These are phyloP conservation scores for Hypholoma sublateritium DNA, from an alignment of 768 basidiomycete genomes.

Conservation along the genomic window DNA sequence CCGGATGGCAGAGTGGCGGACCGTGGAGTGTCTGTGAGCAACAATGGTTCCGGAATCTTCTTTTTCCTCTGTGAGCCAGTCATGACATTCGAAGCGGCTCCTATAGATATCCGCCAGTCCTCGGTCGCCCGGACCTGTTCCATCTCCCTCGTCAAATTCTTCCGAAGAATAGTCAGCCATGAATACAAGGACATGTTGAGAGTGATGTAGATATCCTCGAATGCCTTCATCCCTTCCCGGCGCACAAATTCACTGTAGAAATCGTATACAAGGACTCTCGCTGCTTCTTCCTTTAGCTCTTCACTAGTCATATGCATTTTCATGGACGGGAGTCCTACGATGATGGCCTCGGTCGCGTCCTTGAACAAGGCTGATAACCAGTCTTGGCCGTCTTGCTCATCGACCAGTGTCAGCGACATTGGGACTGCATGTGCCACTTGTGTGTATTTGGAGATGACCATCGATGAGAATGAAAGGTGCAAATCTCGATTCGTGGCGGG, in stretches of 20 bases:
- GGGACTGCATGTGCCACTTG: slow-evolving; percentile 53
- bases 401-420: slow-evolving; percentile 23
- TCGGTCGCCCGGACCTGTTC: slow-evolving; percentile 64
- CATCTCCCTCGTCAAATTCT: slow-evolving; percentile 75
- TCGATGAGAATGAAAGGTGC: slow-evolving; percentile 70
- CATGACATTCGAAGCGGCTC: slow-evolving; percentile 25
- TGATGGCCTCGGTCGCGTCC: slow-evolving; percentile 65
- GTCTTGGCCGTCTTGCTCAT: slow-evolving; percentile 39
- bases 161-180: slow-evolving; percentile 77
- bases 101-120: slow-evolving; percentile 48
- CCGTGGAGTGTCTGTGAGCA: slow-evolving; percentile 27
- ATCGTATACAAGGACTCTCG: slow-evolving; percentile 56
- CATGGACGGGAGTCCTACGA: slow-evolving; percentile 83
- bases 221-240: slow-evolving; percentile 48
- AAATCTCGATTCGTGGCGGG: slow-evolving; percentile 61
- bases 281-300: slow-evolving; percentile 43
- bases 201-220: slow-evolving; percentile 82
- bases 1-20: slow-evolving; percentile 31
- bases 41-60: slow-evolving; percentile 38
- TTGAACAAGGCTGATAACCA: slow-evolving; percentile 67
- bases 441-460: slow-evolving; percentile 74
- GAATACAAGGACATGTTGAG: slow-evolving; percentile 81
- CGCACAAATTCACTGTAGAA: slow-evolving; percentile 72
- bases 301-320: slow-evolving; percentile 78
- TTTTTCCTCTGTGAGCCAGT: slow-evolving; percentile 29